Percentiles rank a stretch among this genome's conserved stretches.
phyloP scores from a whole-genome alignment of 2,329 filamentous ascomycete species.

The Annulohypoxylon truncatum region DNA sequence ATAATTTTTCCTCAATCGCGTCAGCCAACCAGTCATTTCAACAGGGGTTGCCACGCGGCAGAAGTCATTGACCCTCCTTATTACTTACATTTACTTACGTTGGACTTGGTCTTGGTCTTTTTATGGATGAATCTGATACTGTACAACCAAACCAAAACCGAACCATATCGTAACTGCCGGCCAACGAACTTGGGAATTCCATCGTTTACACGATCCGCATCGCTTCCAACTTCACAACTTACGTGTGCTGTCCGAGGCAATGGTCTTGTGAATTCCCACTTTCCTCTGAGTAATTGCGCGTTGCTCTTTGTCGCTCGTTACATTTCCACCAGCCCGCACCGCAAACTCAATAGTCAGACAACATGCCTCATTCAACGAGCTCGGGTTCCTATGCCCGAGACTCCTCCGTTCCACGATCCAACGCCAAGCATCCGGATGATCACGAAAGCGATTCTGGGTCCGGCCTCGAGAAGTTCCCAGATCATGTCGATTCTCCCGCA shows the following conservation, averaged over 20 bases:
- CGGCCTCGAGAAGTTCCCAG: slow-evolving; percentile 52
- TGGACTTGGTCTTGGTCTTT: slow-evolving; percentile 20
- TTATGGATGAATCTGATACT: slow-evolving; percentile 31
- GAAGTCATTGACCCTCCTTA: slow-evolving; percentile 34
- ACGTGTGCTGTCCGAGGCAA: slow-evolving; percentile 35
- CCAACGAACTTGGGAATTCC: slow-evolving; percentile 12
- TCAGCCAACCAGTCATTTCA: slow-evolving; percentile 38
- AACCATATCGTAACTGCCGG: slow-evolving; percentile 19
- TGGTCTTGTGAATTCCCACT: slow-evolving; percentile 43
- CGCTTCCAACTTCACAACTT: slow-evolving; percentile 13
- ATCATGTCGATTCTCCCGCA: slow-evolving; percentile 50
- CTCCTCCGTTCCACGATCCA: slow-evolving; percentile 48
- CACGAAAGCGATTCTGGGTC: slow-evolving; percentile 44
- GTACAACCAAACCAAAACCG: slow-evolving; percentile 27
- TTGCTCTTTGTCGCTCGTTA: slow-evolving; percentile 48
- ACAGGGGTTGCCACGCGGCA: slow-evolving; percentile 41
- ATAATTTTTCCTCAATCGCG: slow-evolving; percentile 35
- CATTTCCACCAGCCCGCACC: slow-evolving; percentile 33
- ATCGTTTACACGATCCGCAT: slow-evolving; percentile 16
- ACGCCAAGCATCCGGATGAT: slow-evolving; percentile 43
- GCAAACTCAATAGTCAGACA: slow-evolving; percentile 30
- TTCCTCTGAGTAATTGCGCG: slow-evolving; percentile 37
- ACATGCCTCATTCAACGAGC: slow-evolving; percentile 51
- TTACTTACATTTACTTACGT: slow-evolving; percentile 12
- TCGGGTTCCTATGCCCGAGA: slow-evolving; percentile 50